phyloP scores from a whole-genome alignment of 352 stramenopile species.

The Phytophthora quininea region DNA sequence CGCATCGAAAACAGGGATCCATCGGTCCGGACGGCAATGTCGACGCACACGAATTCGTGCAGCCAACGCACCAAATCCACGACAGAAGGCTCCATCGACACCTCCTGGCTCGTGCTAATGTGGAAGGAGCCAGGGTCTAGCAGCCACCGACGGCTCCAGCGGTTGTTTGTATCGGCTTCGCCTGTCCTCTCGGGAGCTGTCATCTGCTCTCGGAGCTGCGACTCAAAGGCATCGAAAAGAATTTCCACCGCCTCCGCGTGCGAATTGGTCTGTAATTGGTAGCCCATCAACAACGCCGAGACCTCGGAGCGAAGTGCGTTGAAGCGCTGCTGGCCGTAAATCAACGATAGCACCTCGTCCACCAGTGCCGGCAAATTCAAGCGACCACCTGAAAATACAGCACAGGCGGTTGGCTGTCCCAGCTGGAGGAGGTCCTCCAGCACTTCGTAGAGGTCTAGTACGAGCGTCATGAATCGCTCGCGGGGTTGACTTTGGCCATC shows the following conservation, averaged over 20 bases:
- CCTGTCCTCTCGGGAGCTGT: not conserved
- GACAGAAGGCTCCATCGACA: not conserved
- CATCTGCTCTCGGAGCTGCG: slow-evolving; percentile 7
- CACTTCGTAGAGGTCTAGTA: slow-evolving; percentile 15
- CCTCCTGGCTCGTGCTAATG: not conserved
- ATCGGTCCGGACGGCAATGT: slow-evolving; percentile 19
- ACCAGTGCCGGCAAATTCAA: slow-evolving; percentile 28
- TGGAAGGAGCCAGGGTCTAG: slow-evolving; percentile 19
- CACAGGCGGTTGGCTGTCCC: not conserved
- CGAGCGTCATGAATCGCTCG: slow-evolving; percentile 8
- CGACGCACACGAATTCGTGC: slow-evolving; percentile 14
- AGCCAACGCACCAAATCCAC: slow-evolving; percentile 6
- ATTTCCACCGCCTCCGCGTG: slow-evolving; percentile 2
- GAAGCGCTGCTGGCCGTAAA: slow-evolving; percentile 27
- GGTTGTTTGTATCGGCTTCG: not conserved
- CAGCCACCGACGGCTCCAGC: slow-evolving; percentile 22
- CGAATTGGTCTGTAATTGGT: not conserved
- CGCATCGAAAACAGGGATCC: slow-evolving; percentile 4
- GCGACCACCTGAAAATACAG: not conserved
- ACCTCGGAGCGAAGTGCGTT: slow-evolving; percentile 13
- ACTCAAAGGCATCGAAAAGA: slow-evolving; percentile 14
- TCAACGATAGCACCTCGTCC: slow-evolving; percentile 37
- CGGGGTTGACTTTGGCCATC: slow-evolving; percentile 2
- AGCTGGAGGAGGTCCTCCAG: slow-evolving; percentile 6
- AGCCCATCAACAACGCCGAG: slow-evolving; percentile 10